Evolutionary conservation across 129 eudicot genomes (phyloP).

Genomic region (Erigeron canadensis): DNA sequence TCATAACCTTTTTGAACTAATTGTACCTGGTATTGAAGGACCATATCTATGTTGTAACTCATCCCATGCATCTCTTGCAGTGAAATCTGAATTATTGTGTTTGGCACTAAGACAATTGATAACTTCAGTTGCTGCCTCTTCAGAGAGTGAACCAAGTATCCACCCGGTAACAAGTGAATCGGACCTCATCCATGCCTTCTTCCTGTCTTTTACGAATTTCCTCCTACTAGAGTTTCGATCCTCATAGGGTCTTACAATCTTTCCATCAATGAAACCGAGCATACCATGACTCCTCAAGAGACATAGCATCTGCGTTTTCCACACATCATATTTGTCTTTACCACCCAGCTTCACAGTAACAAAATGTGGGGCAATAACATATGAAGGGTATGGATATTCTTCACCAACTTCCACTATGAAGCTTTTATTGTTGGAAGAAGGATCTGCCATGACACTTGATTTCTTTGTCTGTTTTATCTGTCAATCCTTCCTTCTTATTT

Average conservation of each 20-base stretch:
- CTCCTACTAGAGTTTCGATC: too few relatives aligned
- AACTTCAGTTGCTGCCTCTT: neutral
- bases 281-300: neutral
- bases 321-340: neutral
- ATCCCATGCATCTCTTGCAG: constrained; percentile 20
- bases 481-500: too few relatives aligned
- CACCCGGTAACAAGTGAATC: constrained; percentile 5
- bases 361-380: neutral
- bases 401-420: neutral
- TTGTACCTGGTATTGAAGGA: neutral
- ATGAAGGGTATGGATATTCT: constrained; percentile 1
- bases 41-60: neutral
- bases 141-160: neutral
- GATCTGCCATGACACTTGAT: too few relatives aligned
- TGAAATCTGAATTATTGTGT: neutral
- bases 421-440: neutral
- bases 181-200: neutral
- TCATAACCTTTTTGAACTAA: too few relatives aligned
- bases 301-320: neutral
- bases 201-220: neutral
- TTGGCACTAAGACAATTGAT: neutral
- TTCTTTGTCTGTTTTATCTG: too few relatives aligned
- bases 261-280: neutral
- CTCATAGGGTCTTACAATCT: too few relatives aligned
- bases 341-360: neutral